Percentiles rank a stretch among this genome's conserved stretches.
phyloP scores from a whole-genome alignment of 129 eudicot species.

The Scalesia atractyloides region DNA sequence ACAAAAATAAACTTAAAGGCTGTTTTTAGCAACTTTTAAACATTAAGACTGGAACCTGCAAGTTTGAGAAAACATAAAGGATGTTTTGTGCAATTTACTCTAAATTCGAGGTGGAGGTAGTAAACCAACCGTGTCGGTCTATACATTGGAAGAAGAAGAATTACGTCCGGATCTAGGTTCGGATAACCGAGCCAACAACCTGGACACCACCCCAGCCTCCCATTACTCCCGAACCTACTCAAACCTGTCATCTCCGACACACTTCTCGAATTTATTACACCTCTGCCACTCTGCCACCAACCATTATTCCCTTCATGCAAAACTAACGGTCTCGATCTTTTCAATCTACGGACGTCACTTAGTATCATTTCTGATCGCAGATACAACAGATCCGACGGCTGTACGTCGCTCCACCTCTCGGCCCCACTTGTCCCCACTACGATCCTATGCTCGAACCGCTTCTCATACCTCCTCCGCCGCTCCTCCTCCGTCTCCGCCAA shows the following conservation, averaged over 20 bases:
- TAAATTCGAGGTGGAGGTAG: constrained; percentile 12
- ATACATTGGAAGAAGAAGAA: constrained; percentile 37
- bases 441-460: constrained; percentile 64
- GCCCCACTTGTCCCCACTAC: constrained; percentile 32
- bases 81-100: no score
- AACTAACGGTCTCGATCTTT: constrained; percentile 47
- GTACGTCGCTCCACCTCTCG: constrained; percentile 80
- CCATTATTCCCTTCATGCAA: constrained; percentile 42
- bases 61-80: no score
- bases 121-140: constrained; percentile 3
- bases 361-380: constrained; percentile 62
- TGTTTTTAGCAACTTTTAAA: no score
- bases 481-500: constrained; percentile 21
- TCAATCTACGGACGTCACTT: constrained; percentile 52
- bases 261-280: constrained; percentile 79
- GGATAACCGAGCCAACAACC: constrained; percentile 70
- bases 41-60: no score
- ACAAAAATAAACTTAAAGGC: no score
- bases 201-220: constrained; percentile 33
- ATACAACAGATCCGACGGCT: constrained; percentile 66
- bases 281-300: constrained; percentile 52
- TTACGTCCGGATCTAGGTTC: constrained; percentile 47
- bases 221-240: constrained; percentile 66
- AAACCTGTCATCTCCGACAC: constrained; percentile 92
- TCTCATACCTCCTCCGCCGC: constrained; percentile 33